Percentiles rank a stretch among this genome's conserved stretches.
phyloP scores from a whole-genome alignment of 2,329 filamentous ascomycete genomes.

The Trematosphaeria pertusa region DNA sequence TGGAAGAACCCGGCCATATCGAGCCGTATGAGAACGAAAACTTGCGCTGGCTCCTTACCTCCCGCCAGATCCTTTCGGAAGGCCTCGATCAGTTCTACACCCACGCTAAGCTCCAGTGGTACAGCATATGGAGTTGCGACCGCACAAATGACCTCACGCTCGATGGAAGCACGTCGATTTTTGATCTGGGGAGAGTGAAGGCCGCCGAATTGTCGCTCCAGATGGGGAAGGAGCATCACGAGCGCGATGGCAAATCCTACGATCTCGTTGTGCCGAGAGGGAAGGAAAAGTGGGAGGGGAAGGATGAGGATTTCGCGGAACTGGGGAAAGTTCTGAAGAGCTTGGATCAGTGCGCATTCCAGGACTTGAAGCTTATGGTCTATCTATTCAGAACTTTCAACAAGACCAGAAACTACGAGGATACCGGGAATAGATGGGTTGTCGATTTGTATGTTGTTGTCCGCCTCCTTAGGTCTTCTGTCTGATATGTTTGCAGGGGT shows the following conservation, averaged over 20 bases:
- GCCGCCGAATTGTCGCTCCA: background rate
- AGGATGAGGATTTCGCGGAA: background rate
- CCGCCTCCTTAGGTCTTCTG: no score
- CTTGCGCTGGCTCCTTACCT: conserved; percentile 5
- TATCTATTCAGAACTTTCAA: conserved; percentile 3
- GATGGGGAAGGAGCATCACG: background rate
- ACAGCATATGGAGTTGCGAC: background rate
- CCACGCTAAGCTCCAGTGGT: background rate
- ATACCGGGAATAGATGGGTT: conserved; percentile 1
- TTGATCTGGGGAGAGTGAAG: conserved; percentile 2
- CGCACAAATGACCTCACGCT: background rate
- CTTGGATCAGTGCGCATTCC: conserved; percentile 2
- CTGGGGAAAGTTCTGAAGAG: background rate
- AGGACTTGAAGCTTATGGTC: background rate
- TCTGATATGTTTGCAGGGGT: background rate
- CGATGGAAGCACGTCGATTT: conserved; percentile 1
- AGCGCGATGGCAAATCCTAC: background rate
- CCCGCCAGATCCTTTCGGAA: conserved; percentile 2
- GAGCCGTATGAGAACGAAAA: background rate
- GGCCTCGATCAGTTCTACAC: conserved; percentile 8
- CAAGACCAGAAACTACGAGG: background rate
- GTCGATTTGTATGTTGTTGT: conserved; percentile 1
- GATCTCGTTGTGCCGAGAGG: conserved; percentile 1
- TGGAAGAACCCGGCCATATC: no score
- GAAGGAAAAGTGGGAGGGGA: background rate